phyloP scores from a whole-genome alignment of 2,329 filamentous ascomycete genomes.

The Fusarium foetens region DNA sequence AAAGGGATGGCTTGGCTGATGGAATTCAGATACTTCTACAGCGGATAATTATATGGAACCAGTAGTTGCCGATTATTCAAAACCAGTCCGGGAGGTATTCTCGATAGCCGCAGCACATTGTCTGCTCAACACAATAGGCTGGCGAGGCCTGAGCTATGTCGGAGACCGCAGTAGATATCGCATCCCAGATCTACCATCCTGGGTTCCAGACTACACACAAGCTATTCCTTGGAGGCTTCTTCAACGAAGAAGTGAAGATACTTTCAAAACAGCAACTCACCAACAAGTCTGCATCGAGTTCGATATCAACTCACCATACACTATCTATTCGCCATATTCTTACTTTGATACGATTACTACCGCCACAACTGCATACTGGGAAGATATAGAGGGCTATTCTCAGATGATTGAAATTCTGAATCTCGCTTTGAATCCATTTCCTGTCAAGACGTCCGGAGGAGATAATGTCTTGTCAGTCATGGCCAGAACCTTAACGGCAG shows the following conservation, averaged over 20 bases:
- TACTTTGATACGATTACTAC: neutral
- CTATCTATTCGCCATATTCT: neutral
- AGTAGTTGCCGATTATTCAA: neutral
- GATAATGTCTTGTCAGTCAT: neutral
- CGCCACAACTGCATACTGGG: neutral
- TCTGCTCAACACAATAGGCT: neutral
- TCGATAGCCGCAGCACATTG: constrained; percentile 4
- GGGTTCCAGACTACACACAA: constrained; percentile 6
- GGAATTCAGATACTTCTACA: neutral
- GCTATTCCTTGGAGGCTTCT: constrained; percentile 2
- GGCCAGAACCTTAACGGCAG: neutral
- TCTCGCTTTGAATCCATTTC: neutral
- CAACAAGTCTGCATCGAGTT: neutral
- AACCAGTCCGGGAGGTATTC: neutral
- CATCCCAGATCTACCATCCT: neutral
- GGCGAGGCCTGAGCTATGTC: neutral
- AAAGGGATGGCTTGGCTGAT: neutral
- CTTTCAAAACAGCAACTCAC: neutral
- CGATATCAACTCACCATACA: neutral
- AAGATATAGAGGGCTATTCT: neutral
- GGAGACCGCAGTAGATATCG: neutral
- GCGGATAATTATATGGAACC: neutral
- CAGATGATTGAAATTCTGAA: constrained; percentile 1
- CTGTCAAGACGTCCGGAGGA: neutral
- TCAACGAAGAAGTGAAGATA: neutral